Evolutionary conservation across 305 asterid species (phyloP).

Genomic region (Petunia hybrid): DNA sequence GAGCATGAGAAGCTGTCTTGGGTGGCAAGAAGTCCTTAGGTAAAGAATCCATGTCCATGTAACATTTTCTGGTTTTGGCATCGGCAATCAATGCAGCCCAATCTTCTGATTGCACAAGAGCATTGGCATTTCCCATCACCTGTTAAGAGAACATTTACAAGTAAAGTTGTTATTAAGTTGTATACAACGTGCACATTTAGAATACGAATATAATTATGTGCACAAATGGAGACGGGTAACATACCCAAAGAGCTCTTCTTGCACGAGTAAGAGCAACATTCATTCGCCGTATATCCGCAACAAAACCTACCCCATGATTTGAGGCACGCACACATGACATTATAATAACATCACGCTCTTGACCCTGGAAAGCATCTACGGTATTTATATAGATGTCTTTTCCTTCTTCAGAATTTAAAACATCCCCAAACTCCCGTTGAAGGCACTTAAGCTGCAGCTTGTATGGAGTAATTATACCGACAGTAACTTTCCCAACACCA

Average conservation of each 20-base stretch:
- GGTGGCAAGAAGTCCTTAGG: conserved; percentile 82
- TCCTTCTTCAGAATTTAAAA: conserved; percentile 91
- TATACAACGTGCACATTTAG: neutral
- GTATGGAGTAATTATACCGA: conserved; percentile 98
- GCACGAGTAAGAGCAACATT: conserved; percentile 99
- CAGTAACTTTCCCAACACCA: conserved; percentile 82
- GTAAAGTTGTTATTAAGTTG: neutral
- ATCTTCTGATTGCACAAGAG: conserved; percentile 87
- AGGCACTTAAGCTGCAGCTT: conserved; percentile 97
- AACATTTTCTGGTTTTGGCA: conserved; percentile 85
- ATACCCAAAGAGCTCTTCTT: conserved; percentile 98
- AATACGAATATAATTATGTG: conserved; percentile 15
- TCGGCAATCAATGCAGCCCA: conserved; percentile 92
- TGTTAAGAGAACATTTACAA: conserved; percentile 39
- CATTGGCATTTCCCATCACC: conserved; percentile 98
- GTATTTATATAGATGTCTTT: conserved; percentile 95
- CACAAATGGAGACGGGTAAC: conserved; percentile 30
- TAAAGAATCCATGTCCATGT: conserved; percentile 89
- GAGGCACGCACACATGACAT: conserved; percentile 99
- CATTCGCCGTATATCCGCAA: conserved; percentile 97
- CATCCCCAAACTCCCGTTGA: conserved; percentile 89
- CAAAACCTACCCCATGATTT: conserved; percentile 93
- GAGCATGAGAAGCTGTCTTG: conserved; percentile 54
- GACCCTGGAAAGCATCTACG: conserved; percentile 99
- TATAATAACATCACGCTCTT: conserved; percentile 97